A percentile compares a stretch with the other conserved stretches of the same genome.
Evolutionary conservation across 352 stramenopile species (phyloP).

Genomic region (Globisporangium megalacanthum): DNA sequence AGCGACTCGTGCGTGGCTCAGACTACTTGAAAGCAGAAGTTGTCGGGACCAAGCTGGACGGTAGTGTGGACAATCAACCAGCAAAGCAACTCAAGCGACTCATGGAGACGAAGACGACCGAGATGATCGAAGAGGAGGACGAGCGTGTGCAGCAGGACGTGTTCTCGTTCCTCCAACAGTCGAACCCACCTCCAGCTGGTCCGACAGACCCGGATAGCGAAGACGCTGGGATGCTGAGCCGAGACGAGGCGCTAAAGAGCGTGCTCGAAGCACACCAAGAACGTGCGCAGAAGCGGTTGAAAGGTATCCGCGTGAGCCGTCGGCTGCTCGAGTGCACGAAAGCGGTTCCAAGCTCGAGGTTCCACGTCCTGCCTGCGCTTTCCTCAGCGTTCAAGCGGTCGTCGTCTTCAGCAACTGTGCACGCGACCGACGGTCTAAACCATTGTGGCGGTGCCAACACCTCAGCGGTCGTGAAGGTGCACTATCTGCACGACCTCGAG

Average conservation of each 20-base stretch:
- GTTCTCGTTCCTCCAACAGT: slow-evolving; percentile 77
- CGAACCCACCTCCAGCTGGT: slow-evolving; percentile 9
- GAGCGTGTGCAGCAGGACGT: slow-evolving; percentile 77
- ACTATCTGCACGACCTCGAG: slow-evolving; percentile 71
- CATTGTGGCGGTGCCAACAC: not conserved
- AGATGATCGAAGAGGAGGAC: slow-evolving; percentile 80
- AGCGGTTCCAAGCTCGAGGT: slow-evolving; percentile 53
- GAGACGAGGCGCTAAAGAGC: slow-evolving; percentile 43
- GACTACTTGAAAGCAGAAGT: slow-evolving; percentile 28
- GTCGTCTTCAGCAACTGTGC: not conserved
- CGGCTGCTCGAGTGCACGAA: slow-evolving; percentile 41
- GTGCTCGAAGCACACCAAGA: slow-evolving; percentile 47
- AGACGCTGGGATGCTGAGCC: slow-evolving; percentile 5
- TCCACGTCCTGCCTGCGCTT: slow-evolving; percentile 70
- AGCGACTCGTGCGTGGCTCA: slow-evolving; percentile 5
- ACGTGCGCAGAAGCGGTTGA: slow-evolving; percentile 39
- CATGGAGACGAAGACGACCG: slow-evolving; percentile 67
- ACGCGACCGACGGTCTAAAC: not conserved
- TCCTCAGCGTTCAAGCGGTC: slow-evolving; percentile 70
- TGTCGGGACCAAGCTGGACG: slow-evolving; percentile 10
- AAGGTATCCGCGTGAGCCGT: slow-evolving; percentile 65
- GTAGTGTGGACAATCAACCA: slow-evolving; percentile 23
- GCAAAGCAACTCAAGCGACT: slow-evolving; percentile 54
- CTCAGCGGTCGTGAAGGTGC: slow-evolving; percentile 51
- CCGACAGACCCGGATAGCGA: not conserved